Conservation (phyloP, 1,284 basidiomycete species). For the Rhodotorula sp. region DNA sequence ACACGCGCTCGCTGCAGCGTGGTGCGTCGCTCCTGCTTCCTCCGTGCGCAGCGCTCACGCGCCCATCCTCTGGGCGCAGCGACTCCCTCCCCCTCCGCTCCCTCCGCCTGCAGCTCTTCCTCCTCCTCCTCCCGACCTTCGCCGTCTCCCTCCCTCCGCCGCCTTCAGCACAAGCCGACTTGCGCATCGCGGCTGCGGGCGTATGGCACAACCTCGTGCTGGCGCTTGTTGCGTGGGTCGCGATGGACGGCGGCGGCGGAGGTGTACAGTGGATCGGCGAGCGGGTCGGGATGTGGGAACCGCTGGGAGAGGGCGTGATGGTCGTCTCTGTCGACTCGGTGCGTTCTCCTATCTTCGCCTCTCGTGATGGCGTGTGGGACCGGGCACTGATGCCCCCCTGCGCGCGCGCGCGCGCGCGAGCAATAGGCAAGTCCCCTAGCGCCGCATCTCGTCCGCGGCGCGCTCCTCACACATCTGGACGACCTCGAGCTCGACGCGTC, state of each 20-base stretch:
- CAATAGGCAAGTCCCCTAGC: slow-evolving; percentile 11
- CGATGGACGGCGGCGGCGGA: not conserved
- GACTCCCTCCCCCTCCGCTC: slow-evolving; percentile 21
- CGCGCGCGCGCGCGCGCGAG: not conserved
- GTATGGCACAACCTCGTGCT: slow-evolving; percentile 38
- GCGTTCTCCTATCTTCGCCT: not conserved
- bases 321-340: not conserved
- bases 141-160: slow-evolving; percentile 30
- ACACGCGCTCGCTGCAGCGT: slow-evolving; percentile 35
- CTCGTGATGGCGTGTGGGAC: too few relatives aligned
- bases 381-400: not conserved
- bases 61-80: not conserved
- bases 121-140: slow-evolving; percentile 35
- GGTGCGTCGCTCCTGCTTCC: slow-evolving; percentile 10
- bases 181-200: slow-evolving; percentile 36
- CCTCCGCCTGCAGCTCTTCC: slow-evolving; percentile 23
- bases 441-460: slow-evolving; percentile 7
- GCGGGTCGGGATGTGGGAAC: not conserved
- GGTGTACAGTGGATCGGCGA: not conserved
- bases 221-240: not conserved
- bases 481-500: slow-evolving; percentile 39
- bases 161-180: not conserved
- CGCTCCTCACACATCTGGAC: slow-evolving; percentile 34
- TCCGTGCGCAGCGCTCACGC: not conserved
- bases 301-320: slow-evolving; percentile 7